Percentiles rank a stretch among this genome's conserved stretches.
Evolutionary conservation across 768 basidiomycete genomes (phyloP).

Genomic region (Collybiopsis confluens): DNA sequence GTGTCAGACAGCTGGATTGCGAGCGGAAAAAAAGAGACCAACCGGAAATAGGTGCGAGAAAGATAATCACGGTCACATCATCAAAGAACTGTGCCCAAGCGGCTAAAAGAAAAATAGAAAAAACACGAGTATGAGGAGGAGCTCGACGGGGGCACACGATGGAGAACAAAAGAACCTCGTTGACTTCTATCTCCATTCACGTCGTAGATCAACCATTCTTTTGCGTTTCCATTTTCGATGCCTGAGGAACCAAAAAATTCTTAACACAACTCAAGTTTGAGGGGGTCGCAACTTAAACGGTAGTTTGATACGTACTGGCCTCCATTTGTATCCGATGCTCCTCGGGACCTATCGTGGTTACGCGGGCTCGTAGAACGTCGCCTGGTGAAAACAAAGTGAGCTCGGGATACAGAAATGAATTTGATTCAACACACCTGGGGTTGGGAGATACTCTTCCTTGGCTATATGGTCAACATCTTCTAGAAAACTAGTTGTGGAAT

Average conservation of each 20-base stretch:
- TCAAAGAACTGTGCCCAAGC: conserved; percentile 72
- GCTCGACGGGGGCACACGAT: too few species aligned
- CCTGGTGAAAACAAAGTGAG: conserved; percentile 25
- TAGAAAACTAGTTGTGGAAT: conserved; percentile 55
- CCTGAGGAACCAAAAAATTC: conserved; percentile 10
- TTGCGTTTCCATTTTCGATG: conserved; percentile 26
- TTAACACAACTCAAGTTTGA: not conserved
- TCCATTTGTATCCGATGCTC: conserved; percentile 56
- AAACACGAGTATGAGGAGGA: too few species aligned
- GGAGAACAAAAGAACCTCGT: conserved; percentile 36
- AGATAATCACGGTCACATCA: conserved; percentile 62
- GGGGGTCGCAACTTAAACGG: not conserved
- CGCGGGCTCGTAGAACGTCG: conserved; percentile 61
- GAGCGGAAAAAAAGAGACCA: not conserved
- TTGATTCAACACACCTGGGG: conserved; percentile 33
- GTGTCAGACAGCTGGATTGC: not conserved
- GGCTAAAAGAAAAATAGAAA: not conserved
- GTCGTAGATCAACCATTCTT: conserved; percentile 63
- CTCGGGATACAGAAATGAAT: not conserved
- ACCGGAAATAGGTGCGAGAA: conserved; percentile 56
- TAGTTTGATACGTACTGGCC: conserved; percentile 12
- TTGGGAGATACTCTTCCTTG: conserved; percentile 46
- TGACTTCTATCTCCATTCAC: conserved; percentile 59
- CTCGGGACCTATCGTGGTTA: conserved; percentile 62
- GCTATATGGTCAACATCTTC: conserved; percentile 51